Conservation (phyloP, 208 protist species). For the Acanthamoeba royreba region DNA sequence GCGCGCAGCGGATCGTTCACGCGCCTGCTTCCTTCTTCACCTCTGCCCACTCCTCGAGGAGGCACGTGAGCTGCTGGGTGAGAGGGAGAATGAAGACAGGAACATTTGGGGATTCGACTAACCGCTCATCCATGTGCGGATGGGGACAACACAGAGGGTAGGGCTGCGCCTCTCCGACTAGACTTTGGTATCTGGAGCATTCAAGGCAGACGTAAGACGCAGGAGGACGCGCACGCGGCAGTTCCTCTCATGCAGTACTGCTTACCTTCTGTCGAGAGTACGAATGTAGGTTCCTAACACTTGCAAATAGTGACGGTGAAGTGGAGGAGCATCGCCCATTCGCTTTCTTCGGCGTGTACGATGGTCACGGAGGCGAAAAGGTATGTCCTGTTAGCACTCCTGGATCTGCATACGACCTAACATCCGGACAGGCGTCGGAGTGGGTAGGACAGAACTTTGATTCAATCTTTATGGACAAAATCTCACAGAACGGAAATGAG, state of each 20-base stretch:
- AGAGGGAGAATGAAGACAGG: background rate
- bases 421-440: background rate
- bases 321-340: background rate
- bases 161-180: background rate
- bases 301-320: background rate
- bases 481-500: background rate
- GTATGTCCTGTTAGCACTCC: background rate
- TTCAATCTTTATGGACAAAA: background rate
- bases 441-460: background rate
- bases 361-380: constrained; percentile 37
- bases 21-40: background rate
- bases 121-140: too few relatives aligned
- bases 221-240: constrained; percentile 23
- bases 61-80: too few relatives aligned
- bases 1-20: background rate
- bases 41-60: background rate
- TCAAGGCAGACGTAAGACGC: constrained; percentile 4
- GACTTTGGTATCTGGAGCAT: constrained; percentile 31
- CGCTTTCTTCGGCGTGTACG: constrained; percentile 42
- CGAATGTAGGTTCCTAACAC: too few relatives aligned
- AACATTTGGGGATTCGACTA: background rate
- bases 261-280: background rate
- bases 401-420: too few relatives aligned
- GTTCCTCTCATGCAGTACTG: background rate
- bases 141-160: background rate